Conservation (phyloP, 1,139 yeast species). For the Pichia sp. region DNA sequence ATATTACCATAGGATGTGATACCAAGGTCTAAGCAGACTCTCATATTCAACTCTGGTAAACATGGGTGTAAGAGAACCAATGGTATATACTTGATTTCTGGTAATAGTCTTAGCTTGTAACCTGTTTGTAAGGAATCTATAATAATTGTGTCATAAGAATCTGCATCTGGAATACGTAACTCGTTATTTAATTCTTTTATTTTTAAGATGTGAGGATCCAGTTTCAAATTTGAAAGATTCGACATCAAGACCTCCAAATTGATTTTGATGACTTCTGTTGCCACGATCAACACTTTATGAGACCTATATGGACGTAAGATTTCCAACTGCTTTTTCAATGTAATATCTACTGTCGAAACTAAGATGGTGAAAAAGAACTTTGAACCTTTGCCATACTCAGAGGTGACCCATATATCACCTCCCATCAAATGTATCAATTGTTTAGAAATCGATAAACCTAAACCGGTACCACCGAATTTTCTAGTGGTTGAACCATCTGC, state of each 20-base stretch:
- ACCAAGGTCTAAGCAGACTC: slow-evolving; percentile 78
- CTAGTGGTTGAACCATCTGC: slow-evolving; percentile 92
- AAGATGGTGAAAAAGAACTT: slow-evolving; percentile 76
- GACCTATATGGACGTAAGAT: slow-evolving; percentile 67
- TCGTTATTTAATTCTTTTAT: slow-evolving; percentile 43
- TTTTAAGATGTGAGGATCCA: slow-evolving; percentile 36
- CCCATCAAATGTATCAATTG: slow-evolving; percentile 87
- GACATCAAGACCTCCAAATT: slow-evolving; percentile 39
- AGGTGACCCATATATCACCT: slow-evolving; percentile 84
- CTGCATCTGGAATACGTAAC: slow-evolving; percentile 45
- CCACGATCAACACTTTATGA: slow-evolving; percentile 65
- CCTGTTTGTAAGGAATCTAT: slow-evolving; percentile 78
- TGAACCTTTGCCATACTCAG: slow-evolving; percentile 77
- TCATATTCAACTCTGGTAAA: slow-evolving; percentile 74
- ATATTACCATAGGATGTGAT: slow-evolving; percentile 85
- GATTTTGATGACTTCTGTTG: slow-evolving; percentile 50
- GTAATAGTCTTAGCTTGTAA: slow-evolving; percentile 57
- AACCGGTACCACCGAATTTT: slow-evolving; percentile 87
- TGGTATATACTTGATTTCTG: slow-evolving; percentile 79
- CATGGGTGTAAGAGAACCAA: slow-evolving; percentile 72
- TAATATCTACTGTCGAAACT: slow-evolving; percentile 67
- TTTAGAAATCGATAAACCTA: slow-evolving; percentile 82
- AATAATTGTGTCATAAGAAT: slow-evolving; percentile 71
- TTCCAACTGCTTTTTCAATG: slow-evolving; percentile 62
- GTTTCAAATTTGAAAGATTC: slow-evolving; percentile 42